A percentile compares a stretch with the other conserved stretches of the same genome.
phyloP scores from a whole-genome alignment of 2,329 filamentous ascomycete genomes.

The Aureobasidium sp. region DNA sequence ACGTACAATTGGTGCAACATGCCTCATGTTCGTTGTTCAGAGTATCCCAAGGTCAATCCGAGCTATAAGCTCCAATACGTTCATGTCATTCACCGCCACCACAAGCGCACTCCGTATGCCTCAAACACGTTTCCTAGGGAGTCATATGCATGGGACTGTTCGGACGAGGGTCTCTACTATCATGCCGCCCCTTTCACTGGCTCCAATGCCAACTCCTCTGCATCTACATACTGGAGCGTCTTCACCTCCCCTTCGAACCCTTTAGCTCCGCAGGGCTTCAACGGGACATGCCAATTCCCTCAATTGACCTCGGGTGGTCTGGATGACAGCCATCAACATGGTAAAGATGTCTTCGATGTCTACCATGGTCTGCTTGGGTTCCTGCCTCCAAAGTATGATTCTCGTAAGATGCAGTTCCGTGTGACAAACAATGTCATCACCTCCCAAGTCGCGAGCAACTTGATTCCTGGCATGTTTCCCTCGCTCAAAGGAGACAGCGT shows the following conservation, averaged over 20 bases:
- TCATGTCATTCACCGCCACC: slow-evolving; percentile 75
- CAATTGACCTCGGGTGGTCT: slow-evolving; percentile 67
- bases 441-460: slow-evolving; percentile 67
- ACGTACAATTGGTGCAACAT: slow-evolving; percentile 81
- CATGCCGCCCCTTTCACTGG: slow-evolving; percentile 47
- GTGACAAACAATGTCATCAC: slow-evolving; percentile 81
- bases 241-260: slow-evolving; percentile 57
- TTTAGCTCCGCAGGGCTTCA: slow-evolving; percentile 56
- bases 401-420: slow-evolving; percentile 50
- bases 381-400: slow-evolving; percentile 44
- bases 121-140: slow-evolving; percentile 69
- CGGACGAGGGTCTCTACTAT: slow-evolving; percentile 60
- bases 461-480: slow-evolving; percentile 62
- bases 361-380: slow-evolving; percentile 63
- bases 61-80: slow-evolving; percentile 65
- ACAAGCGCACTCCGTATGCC: slow-evolving; percentile 75
- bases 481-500: slow-evolving; percentile 21
- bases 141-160: slow-evolving; percentile 63
- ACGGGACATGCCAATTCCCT: slow-evolving; percentile 69
- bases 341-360: slow-evolving; percentile 65
- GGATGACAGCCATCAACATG: slow-evolving; percentile 67
- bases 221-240: slow-evolving; percentile 56
- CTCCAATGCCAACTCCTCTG: slow-evolving; percentile 38
- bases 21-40: slow-evolving; percentile 63
- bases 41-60: slow-evolving; percentile 47